Evolutionary conservation across 2,329 filamentous ascomycete species (phyloP), one percentile per base, ranked within the genome.

Genomic region (Alternaria consortialis): DNA sequence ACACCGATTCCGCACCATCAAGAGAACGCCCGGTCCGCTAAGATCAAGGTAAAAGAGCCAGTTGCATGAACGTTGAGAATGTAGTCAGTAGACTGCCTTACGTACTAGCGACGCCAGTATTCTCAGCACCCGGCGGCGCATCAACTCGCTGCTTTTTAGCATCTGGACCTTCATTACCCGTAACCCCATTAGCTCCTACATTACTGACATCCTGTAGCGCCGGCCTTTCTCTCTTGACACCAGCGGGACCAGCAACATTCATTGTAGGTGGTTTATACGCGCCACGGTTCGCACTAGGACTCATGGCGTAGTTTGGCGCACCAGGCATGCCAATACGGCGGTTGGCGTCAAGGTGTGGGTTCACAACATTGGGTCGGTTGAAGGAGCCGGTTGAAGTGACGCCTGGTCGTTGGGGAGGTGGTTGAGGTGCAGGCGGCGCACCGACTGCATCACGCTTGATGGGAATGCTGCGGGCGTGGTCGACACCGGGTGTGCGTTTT

Each of bases 401-500:
- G 20, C 37, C 56, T 20, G 63, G 58, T 40, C 61, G 63, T 37
- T 68, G 60, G 7, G 63, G 51, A 27, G 62, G 48, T 25, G 58
- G 66, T 44, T 60, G 60, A 2, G 66, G 69, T 9, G 62, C 48
- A 1, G 68, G 64, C 0, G 69, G 69, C 9, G 65, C 66, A 9
- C 64, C 64, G 37, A 77, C 66, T 29, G 73, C 69, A 40, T 82
- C 84, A 63, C 85, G 86, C 4, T 85, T 85, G 2, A 97, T 81
- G 0, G 93, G 92, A 53, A 90, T 89, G 5, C 91, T 94, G 53
- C 87, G 90, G 23, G 82, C 88, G 73, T 96, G 92, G 72, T 97
- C 93, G 39, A 97, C 86, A 2, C 94, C 94, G 0, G 91, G 91
- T 0, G 94, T 97, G 75, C 94, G 94, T 54, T 77, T 60, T 2